Conservation (phyloP, 176 grass and related monocot genomes). For the Cymbopogon citratus region DNA sequence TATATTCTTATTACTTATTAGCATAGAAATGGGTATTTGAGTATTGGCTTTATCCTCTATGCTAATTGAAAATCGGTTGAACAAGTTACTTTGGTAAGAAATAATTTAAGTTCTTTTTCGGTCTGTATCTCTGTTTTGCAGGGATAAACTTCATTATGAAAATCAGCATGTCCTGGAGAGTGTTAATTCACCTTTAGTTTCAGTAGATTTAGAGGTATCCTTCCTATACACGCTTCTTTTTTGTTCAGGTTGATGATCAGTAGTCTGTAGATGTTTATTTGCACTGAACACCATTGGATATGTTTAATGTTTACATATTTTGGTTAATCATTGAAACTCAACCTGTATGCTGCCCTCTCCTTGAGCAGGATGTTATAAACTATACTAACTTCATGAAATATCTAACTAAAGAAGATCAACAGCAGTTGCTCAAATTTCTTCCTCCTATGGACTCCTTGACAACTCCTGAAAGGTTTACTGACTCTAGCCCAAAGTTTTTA, state of each 20-base stretch:
- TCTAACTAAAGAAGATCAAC: slow-evolving; percentile 59
- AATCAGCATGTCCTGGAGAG: slow-evolving; percentile 42
- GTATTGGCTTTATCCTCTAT: neutral
- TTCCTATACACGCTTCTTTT: neutral
- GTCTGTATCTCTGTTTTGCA: slow-evolving; percentile 25
- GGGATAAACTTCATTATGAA: slow-evolving; percentile 38
- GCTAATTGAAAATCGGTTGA: slow-evolving; percentile 7
- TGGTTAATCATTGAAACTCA: slow-evolving; percentile 8
- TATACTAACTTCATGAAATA: slow-evolving; percentile 53
- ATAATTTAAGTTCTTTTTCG: slow-evolving; percentile 5
- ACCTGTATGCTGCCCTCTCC: neutral
- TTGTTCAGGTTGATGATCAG: slow-evolving; percentile 18
- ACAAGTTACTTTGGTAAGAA: neutral
- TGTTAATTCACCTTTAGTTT: slow-evolving; percentile 44
- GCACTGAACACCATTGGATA: neutral
- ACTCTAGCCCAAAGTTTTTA: neutral
- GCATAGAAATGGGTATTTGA: neutral
- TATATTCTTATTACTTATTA: neutral
- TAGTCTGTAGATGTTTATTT: slow-evolving; percentile 8
- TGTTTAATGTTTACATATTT: neutral
- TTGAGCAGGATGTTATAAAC: slow-evolving; percentile 55
- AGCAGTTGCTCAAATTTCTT: slow-evolving; percentile 50
- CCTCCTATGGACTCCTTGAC: slow-evolving; percentile 42
- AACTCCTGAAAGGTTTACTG: slow-evolving; percentile 42
- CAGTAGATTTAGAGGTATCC: slow-evolving; percentile 42